Base-by-base conservation (phyloP, 192 early-diverging fungal genomes). In the Dimargaris xerosporica region DNA sequence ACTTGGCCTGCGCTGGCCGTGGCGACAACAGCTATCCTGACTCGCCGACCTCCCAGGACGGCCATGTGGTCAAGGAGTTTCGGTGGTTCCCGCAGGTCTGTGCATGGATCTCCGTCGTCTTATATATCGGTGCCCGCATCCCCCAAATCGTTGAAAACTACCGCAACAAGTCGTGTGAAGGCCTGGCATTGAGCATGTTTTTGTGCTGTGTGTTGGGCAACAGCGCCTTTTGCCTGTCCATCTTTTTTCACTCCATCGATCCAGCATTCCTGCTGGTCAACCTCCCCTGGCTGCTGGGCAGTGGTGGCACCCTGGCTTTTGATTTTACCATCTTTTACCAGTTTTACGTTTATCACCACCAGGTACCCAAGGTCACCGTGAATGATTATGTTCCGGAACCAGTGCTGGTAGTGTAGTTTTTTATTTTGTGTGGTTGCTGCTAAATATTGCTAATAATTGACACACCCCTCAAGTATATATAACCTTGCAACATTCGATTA, bases 141-240 rank as follows among this genome's bases (percentile, higher is more conserved):
- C 91, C 91, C 5, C 91, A 93, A 64, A 88, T 93, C 34, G 75
- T 85, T 54, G 82, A 85, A 76, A 93, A 93, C 72, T 82, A 74
- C 67, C 69, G 71, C 30, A 76, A 78, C 44, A 78, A 83, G 69
- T 82, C 78, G 13, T 85, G 82, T 19, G 89, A 90, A 65, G 91
- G 91, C 2, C 74, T 93, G 46, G 84, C 83, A n/a, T 63, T 86
- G 5, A 78, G 74, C 47, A 90, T 93, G 88, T 93, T 93, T 73
- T 63, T 80, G n/a, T 89, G 86, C 71, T 80, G 81, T 23, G 82
- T 89, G 34, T 56, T 91, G 62, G 91, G 91, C 15, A 93, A 93
- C 67, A 59, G 82, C 15, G 73, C 70, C 13, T 80, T 74, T 60
- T 61, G 66, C 43, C 64, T 85, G 66, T 89, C 89, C n/a, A 86